These are phyloP conservation scores for Nicotiana paniculata DNA, from an alignment of 257 asterid genomes.

Conservation along the genomic window DNA sequence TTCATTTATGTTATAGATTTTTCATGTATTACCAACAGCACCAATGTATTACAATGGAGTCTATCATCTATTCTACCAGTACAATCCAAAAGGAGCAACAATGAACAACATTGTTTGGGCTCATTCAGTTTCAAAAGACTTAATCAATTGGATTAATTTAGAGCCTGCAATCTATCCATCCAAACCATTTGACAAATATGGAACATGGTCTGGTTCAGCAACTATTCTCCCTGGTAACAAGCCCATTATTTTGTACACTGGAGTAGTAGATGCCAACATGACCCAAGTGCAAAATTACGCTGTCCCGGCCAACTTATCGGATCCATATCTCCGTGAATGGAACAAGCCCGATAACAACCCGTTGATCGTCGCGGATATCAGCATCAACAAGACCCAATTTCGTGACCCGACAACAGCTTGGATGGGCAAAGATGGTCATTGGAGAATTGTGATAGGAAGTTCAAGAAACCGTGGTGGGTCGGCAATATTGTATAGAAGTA, in stretches of 20 bases:
- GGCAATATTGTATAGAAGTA: constrained; percentile 44
- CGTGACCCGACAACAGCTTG: constrained; percentile 87
- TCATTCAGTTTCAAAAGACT: constrained; percentile 67
- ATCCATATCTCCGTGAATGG: constrained; percentile 64
- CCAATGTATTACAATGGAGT: constrained; percentile 78
- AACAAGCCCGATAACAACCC: constrained; percentile 60
- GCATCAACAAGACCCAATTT: constrained; percentile 31
- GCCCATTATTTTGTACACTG: constrained; percentile 70
- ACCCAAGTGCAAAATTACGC: constrained; percentile 73
- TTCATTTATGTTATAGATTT: neutral
- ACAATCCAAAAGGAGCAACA: constrained; percentile 66
- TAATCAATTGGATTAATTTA: constrained; percentile 59
- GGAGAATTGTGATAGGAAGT: constrained; percentile 51
- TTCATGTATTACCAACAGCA: constrained; percentile 23
- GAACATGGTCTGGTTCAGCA: constrained; percentile 82
- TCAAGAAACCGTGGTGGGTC: constrained; percentile 37
- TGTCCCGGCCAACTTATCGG: constrained; percentile 43
- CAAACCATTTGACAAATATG: constrained; percentile 50
- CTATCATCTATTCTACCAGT: constrained; percentile 84
- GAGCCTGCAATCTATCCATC: constrained; percentile 61
- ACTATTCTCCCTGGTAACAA: constrained; percentile 60
- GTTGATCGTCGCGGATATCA: constrained; percentile 30
- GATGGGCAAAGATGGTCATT: constrained; percentile 47
- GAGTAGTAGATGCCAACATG: constrained; percentile 27
- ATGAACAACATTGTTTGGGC: constrained; percentile 86